A percentile compares a stretch with the other conserved stretches of the same genome.
These are phyloP conservation scores for Thelonectria rubi DNA, from an alignment of 2,329 filamentous ascomycete genomes.

Conservation along the genomic window DNA sequence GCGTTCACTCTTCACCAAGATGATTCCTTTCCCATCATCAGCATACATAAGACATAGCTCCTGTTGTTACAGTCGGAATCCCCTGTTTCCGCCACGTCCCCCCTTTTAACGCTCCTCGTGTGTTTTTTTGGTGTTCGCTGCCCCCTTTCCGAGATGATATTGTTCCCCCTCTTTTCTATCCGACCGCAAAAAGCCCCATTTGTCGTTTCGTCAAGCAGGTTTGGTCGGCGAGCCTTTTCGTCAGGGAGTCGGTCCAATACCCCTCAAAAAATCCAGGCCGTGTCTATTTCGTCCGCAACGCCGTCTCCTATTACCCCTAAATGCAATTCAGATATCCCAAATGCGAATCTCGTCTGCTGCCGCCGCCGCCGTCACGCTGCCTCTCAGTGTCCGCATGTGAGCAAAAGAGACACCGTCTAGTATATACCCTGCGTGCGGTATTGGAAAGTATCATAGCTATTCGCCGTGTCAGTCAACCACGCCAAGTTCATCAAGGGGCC, in stretches of 20 bases:
- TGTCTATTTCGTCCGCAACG: constrained; percentile 42
- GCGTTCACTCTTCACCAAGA: no score
- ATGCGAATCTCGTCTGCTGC: constrained; percentile 23
- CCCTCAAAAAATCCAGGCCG: constrained; percentile 22
- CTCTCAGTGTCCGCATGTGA: constrained; percentile 7
- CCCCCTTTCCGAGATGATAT: neutral
- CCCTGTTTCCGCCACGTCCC: constrained; percentile 1
- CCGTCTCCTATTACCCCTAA: constrained; percentile 38
- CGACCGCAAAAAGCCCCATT: neutral
- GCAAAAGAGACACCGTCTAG: constrained; percentile 51
- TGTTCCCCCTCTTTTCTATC: constrained; percentile 1
- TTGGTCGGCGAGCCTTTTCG: neutral
- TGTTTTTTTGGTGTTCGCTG: neutral
- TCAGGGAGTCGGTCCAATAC: constrained; percentile 15
- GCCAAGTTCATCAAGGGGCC: neutral
- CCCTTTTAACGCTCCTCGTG: neutral
- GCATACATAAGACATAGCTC: constrained; percentile 2
- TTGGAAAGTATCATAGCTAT: constrained; percentile 86
- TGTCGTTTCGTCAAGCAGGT: neutral
- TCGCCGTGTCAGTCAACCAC: constrained; percentile 16
- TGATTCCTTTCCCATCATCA: constrained; percentile 14
- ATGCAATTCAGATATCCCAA: constrained; percentile 34
- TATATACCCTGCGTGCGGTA: constrained; percentile 90
- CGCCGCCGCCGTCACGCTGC: constrained; percentile 15
- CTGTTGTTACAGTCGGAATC: neutral